These are phyloP conservation scores for Ogataea ramenticola DNA, from an alignment of 805 yeast genomes.

Conservation along the genomic window DNA sequence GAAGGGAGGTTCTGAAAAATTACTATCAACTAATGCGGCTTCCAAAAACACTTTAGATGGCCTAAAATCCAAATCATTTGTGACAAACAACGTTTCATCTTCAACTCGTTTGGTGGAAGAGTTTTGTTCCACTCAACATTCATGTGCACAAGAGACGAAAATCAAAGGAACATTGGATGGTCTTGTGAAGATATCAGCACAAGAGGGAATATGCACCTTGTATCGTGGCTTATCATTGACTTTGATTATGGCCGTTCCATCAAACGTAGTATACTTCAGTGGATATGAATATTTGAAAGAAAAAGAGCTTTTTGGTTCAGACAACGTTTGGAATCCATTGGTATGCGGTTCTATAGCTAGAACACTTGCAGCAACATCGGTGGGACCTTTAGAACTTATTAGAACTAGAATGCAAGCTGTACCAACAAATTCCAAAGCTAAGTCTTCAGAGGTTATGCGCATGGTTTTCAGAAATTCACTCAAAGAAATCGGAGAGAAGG, in stretches of 20 bases:
- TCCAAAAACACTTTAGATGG: constrained; percentile 1
- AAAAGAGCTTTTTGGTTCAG: constrained; percentile 44
- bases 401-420: constrained; percentile 90
- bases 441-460: constrained; percentile 36
- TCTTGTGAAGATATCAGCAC: constrained; percentile 49
- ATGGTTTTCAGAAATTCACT: constrained; percentile 31
- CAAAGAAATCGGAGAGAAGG: constrained; percentile 44
- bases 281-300: constrained; percentile 88
- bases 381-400: constrained; percentile 82
- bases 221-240: constrained; percentile 90
- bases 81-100: constrained; percentile 15
- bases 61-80: constrained; percentile 5
- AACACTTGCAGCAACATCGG: constrained; percentile 70
- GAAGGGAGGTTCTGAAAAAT: background rate
- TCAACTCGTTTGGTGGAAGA: constrained; percentile 12
- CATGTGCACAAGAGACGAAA: constrained; percentile 34
- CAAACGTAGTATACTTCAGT: constrained; percentile 88
- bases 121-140: constrained; percentile 28
- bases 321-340: constrained; percentile 54
- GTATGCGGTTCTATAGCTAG: constrained; percentile 84
- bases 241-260: constrained; percentile 82
- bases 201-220: constrained; percentile 71
- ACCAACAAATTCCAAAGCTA: constrained; percentile 36
- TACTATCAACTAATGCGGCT: background rate
- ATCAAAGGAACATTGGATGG: constrained; percentile 74